Base-by-base conservation (phyloP, 192 early-diverging fungal species). In the Paraglomus occultum region DNA sequence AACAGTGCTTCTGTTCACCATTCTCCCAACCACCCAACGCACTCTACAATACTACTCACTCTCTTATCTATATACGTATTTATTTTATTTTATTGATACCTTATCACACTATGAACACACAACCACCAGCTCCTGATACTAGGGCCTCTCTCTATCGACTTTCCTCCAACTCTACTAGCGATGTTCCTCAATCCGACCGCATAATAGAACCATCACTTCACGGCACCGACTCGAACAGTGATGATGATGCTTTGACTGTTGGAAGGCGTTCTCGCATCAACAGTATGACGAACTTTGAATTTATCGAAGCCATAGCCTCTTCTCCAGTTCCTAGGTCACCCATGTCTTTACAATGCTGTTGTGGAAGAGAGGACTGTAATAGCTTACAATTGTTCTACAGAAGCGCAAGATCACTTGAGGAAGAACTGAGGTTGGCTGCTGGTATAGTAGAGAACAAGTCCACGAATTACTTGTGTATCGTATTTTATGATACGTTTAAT, bases 361-460 rank as follows among this genome's bases (percentile, higher is more conserved):
- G 74, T 43, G 64, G 69, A 39, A 61, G 40, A 46, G 49, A 60
- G 10, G 42, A 67, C 15, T 76, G 74, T 61, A 42, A n/a, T 2
- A 72, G 60, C 38, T 47, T 60, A 5, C 14, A 17, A 23, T 18
- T 23, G 2, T 72, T 71, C 61, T 42, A 47, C 4, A 10, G 45
- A 0, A 72, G 20, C 49, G 20, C 63, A 11, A 52, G 54, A 42
- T 77, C 76, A 53, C 38, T 77, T 9, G 80, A 82, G 73, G 52
- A 58, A 12, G 72, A 79, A 31, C 64, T 74, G 18, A 52, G 80
- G 22, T 59, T 82, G 31, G 80, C 80, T 65, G 77, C 75, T 68
- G 80, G 80, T 82, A 31, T 31, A 31, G 31, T 31, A 31, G 31
- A 31, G 31, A 31, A 31, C 31, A 31, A 31, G 31, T 31, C 31